phyloP scores from a whole-genome alignment of 148 eudicot species.

The Rheum nobile region DNA sequence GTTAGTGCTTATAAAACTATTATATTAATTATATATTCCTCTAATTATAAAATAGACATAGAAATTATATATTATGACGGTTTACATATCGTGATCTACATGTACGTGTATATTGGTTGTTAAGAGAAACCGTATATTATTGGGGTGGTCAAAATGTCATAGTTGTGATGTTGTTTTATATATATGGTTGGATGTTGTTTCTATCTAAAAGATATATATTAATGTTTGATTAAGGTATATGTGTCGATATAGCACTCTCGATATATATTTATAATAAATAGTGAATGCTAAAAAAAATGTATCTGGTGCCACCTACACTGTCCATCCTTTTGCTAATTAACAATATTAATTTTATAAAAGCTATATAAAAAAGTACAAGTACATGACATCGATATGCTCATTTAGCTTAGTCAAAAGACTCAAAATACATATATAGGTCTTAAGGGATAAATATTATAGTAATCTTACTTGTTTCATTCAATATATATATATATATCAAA shows the following conservation, averaged over 20 bases:
- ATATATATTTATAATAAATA: not conserved
- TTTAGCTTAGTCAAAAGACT: no score
- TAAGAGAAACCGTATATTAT: not conserved
- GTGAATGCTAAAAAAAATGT: not conserved
- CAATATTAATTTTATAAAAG: not conserved
- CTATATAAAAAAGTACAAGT: not conserved
- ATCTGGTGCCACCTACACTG: not conserved
- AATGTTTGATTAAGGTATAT: not conserved
- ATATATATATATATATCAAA: no score
- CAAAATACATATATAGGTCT: no score
- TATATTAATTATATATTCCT: not conserved
- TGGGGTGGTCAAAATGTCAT: not conserved
- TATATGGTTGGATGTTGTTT: not conserved
- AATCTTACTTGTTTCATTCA: no score
- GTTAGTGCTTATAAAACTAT: not conserved
- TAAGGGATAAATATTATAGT: no score
- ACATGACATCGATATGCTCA: not conserved
- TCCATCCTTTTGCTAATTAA: not conserved
- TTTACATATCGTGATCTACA: constrained; percentile 6
- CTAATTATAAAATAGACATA: not conserved
- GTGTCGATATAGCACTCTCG: not conserved
- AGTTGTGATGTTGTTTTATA: not conserved
- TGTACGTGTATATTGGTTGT: not conserved
- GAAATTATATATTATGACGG: not conserved
- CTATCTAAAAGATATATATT: not conserved